Evolutionary conservation across 2,329 filamentous ascomycete species (phyloP), one percentile per base, ranked within the genome.

Genomic region (Exophiala aquamarina): DNA sequence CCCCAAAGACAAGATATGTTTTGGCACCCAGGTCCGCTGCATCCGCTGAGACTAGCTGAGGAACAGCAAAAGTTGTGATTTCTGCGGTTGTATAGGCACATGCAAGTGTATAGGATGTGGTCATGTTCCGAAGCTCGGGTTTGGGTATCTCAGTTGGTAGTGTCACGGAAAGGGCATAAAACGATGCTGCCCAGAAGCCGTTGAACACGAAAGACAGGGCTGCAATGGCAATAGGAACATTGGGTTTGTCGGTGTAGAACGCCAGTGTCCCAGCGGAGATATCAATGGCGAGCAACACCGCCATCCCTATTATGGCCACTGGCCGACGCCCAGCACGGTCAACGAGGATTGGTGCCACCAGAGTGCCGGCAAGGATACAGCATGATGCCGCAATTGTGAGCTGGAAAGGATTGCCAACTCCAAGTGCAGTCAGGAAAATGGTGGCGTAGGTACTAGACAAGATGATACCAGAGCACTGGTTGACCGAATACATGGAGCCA

Each of bases 11-110:
- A 11, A 66, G 57, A 54, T 65, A 66, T 1, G 63, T 63, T 44
- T 65, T 66, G 3, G 64, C 62, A 3, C 63, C 63, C 21, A 66
- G 57, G 18, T 58, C 57, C 9, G 62, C 63, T 6, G 63, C 63
- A 56, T 66, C 63, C 3, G 58, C 57, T 11, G 63, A 60, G 3
- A 63, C 66, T 36, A 69, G 37, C 52, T 61, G 65, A 2, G 66
- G 66, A 8, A 68, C 64, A 2, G 60, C 66, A 10, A 69, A 61
- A 3, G 66, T 69, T n/a, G 66, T 68, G 31, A 69, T 66, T 11
- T 68, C 64, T 2, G 66, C 66, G 4, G 66, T 69, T 9, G 61
- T 61, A 37, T 65, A 65, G 10, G 62, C 60, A 38, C 66, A 69
- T 3, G 63, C 62, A 29, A 67, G 57, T 2, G 66, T 63, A 35